Evolutionary conservation across 2,329 filamentous ascomycete genomes (phyloP).

Genomic region (Claviceps digitariae): DNA sequence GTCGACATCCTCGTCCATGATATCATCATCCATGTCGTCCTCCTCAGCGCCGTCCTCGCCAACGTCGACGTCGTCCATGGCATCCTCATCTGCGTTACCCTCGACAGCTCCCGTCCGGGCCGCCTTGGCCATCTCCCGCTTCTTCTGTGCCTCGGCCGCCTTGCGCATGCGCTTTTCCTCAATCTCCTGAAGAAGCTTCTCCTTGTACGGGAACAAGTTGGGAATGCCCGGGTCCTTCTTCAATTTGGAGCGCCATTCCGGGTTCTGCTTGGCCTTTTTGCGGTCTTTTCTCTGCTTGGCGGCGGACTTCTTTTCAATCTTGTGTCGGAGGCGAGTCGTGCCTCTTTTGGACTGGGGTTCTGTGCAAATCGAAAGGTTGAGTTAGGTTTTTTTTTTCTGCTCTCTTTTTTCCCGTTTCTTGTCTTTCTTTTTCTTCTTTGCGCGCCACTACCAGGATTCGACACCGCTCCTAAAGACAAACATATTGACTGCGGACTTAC

Average conservation of each 20-base stretch:
- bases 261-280: slow-evolving; percentile 90
- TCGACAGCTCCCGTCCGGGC: slow-evolving; percentile 39
- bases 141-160: slow-evolving; percentile 60
- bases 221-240: slow-evolving; percentile 98
- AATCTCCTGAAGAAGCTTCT: slow-evolving; percentile 85
- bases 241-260: slow-evolving; percentile 85
- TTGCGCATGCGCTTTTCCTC: slow-evolving; percentile 75
- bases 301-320: slow-evolving; percentile 84
- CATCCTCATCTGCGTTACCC: slow-evolving; percentile 28
- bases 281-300: slow-evolving; percentile 83
- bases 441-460: neutral
- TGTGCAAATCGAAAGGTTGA: slow-evolving; percentile 31
- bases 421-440: neutral
- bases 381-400: slow-evolving; percentile 1
- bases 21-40: slow-evolving; percentile 36
- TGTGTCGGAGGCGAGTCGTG: slow-evolving; percentile 79
- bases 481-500: slow-evolving; percentile 19
- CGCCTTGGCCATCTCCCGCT: slow-evolving; percentile 59
- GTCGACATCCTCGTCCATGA: slow-evolving; percentile 46
- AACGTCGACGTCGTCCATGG: slow-evolving; percentile 34
- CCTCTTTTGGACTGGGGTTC: slow-evolving; percentile 92
- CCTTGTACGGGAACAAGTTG: slow-evolving; percentile 95
- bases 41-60: slow-evolving; percentile 37
- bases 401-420: neutral
- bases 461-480: neutral